Evolutionary conservation across 345 rosid species (phyloP), one percentile per base, ranked within the genome.

Genomic region (Heritiera fomes): DNA sequence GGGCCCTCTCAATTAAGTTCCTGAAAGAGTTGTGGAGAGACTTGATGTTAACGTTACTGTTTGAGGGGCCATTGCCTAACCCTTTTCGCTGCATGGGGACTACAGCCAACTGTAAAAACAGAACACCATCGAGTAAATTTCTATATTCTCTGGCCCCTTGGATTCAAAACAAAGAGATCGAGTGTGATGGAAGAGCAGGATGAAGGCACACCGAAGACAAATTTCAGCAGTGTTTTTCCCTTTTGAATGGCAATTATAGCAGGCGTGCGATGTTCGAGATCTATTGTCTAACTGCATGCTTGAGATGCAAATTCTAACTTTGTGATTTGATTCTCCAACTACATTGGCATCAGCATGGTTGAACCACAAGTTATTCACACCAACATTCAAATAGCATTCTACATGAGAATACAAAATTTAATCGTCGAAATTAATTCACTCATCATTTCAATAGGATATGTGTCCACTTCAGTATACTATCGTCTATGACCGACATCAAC

Each of bases 1-100:
- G 45, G 70, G 28, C 68, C 41, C 78, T 55, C 56, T 23, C 43
- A 46, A 58, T 75, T 58, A 75, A 60, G 55, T 75, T 60, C 23
- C n/a, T 62, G 69, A 46, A 45, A 75, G 68, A 13, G 45, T 45
- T 60, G 40, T 8, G 55, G 53, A 15, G 23, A 38, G 23, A 63
- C 60, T 49, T 50, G 58, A 47, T 64, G 71, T 64, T 50, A 63
- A 76, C 49, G 32, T 76, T 64, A 9, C 79, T 23, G 30, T 62
- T 52, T 64, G 20, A 64, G 62, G 71, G 71, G 20, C 71, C 78
- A 49, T 76, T 34, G 10, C 41, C n/a, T 2, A 47, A 46, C 55
- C 6, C 45, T 76, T 76, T 50, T 34, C 1, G 58, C 47, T 13
- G 41, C n/a, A 32, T 17, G 60, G 71, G 30, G 34, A 18, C 61